Evolutionary conservation across 805 yeast genomes (phyloP), one percentile per base, ranked within the genome.

Genomic region (Yamadazyma phyllophila): DNA sequence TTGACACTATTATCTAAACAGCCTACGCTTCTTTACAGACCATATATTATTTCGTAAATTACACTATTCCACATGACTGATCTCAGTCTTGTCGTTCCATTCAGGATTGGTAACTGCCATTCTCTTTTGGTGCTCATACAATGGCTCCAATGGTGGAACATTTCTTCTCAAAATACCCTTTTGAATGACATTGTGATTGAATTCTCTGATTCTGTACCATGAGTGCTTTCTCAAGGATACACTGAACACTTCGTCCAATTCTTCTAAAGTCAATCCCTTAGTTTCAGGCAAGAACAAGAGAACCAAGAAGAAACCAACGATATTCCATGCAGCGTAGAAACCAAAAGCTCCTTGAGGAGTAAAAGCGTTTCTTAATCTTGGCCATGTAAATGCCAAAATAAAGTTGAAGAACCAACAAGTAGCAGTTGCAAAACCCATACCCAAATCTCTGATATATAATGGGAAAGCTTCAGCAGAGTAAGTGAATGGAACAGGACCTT

Each of bases 401-500:
- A 82, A 82, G 61, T 83, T 83, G 73, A 83, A 83, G 63, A 83
- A 82, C 88, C 88, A 83, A 61, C 85, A 73, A 15, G 84, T 80
- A 17, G 87, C 83, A 17, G 91, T 82, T 26, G 91, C 92, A 52
- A 82, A 71, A 2, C 90, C 82, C 82, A 88, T 84, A 43, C 92
- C 91, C 44, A 86, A 67, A 53, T 88, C 90, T 66, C 95, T 80
- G 50, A 86, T 79, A 58, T 85, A 84, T 57, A 87, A 71, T 48
- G 92, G 88, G 69, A 85, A 70, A 79, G 56, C 85, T 64, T 88
- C 96, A 8, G 96, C 95, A 16, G 90, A 83, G 60, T 88, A 86
- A 2, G 94, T 85, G 69, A 88, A 88, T 4, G 96, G 95, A 36
- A 88, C 94, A 11, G 94, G 95, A 35, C 96, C 96, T 62, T 85